These are phyloP conservation scores for Boletus subparvulus DNA, from an alignment of 768 basidiomycete genomes.

Conservation along the genomic window DNA sequence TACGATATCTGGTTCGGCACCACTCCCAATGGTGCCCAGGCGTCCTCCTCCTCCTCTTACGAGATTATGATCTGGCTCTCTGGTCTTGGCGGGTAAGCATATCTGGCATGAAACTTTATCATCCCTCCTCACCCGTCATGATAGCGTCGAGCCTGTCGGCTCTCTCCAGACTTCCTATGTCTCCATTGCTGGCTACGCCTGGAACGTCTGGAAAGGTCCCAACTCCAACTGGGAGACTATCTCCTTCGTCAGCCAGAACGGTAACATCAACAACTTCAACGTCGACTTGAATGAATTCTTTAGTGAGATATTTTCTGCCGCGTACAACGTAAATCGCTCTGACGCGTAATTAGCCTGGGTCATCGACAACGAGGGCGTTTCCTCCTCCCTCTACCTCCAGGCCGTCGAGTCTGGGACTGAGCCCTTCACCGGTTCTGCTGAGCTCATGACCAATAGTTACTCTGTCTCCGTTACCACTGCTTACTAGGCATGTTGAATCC, in stretches of 20 bases:
- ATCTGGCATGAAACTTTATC: background rate
- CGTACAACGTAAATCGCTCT: background rate
- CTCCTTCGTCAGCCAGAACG: slow-evolving; percentile 51
- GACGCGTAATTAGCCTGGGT: slow-evolving; percentile 41
- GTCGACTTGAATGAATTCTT: slow-evolving; percentile 57
- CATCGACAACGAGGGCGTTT: slow-evolving; percentile 45
- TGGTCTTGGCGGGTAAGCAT: slow-evolving; percentile 48
- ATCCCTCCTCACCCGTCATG: background rate
- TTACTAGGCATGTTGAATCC: background rate
- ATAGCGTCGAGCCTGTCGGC: slow-evolving; percentile 57
- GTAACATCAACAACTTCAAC: slow-evolving; percentile 50
- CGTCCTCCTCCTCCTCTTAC: slow-evolving; percentile 46
- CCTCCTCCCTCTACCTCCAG: slow-evolving; percentile 50
- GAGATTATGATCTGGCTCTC: slow-evolving; percentile 68
- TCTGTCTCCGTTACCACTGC: slow-evolving; percentile 36
- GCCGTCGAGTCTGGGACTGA: slow-evolving; percentile 56
- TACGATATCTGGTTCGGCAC: slow-evolving; percentile 58
- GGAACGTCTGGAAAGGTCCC: slow-evolving; percentile 57
- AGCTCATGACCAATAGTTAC: slow-evolving; percentile 42
- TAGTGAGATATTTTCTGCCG: slow-evolving; percentile 33
- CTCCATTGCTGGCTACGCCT: slow-evolving; percentile 47
- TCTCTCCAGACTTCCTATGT: slow-evolving; percentile 44
- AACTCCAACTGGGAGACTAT: slow-evolving; percentile 56
- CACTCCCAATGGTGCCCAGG: slow-evolving; percentile 44
- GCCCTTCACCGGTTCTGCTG: slow-evolving; percentile 51